Conservation (phyloP, 345 rosid genomes). For the Brassica cretica region DNA sequence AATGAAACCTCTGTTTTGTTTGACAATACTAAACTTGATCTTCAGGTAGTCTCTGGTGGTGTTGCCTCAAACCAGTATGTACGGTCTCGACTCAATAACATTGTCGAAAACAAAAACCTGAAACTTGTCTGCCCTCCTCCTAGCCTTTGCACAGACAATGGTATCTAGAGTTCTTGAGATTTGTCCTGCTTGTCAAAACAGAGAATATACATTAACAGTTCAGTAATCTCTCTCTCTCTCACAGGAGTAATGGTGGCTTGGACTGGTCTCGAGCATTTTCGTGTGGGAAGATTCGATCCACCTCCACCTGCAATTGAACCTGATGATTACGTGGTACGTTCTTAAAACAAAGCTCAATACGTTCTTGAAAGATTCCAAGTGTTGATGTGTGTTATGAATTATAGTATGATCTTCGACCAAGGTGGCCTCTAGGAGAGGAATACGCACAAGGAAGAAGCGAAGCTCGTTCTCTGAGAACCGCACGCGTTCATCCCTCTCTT, state of each 20-base stretch:
- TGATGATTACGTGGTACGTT: constrained; percentile 67
- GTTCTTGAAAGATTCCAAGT: background rate
- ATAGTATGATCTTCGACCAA: constrained; percentile 14
- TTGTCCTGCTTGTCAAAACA: constrained; percentile 5
- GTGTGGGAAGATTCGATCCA: constrained; percentile 88
- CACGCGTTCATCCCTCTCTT: constrained; percentile 82
- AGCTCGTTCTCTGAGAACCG: constrained; percentile 49
- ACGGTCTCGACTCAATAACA: constrained; percentile 61
- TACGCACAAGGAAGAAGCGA: constrained; percentile 1
- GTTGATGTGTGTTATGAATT: background rate
- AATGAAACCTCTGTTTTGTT: constrained; percentile 1
- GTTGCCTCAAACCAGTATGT: constrained; percentile 90
- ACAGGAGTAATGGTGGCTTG: constrained; percentile 97
- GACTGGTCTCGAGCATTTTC: constrained; percentile 94
- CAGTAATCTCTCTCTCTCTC: background rate
- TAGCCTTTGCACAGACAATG: constrained; percentile 90
- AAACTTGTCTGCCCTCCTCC: constrained; percentile 91
- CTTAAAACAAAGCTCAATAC: background rate
- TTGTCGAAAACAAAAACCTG: constrained; percentile 64
- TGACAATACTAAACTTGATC: background rate
- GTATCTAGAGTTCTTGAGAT: constrained; percentile 37
- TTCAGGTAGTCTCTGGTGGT: constrained; percentile 92
- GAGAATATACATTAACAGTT: background rate
- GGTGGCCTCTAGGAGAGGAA: constrained; percentile 93
- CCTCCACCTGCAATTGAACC: constrained; percentile 79